Conservation (phyloP, 768 basidiomycete species). For the Pulveroboletus ravenelii region DNA sequence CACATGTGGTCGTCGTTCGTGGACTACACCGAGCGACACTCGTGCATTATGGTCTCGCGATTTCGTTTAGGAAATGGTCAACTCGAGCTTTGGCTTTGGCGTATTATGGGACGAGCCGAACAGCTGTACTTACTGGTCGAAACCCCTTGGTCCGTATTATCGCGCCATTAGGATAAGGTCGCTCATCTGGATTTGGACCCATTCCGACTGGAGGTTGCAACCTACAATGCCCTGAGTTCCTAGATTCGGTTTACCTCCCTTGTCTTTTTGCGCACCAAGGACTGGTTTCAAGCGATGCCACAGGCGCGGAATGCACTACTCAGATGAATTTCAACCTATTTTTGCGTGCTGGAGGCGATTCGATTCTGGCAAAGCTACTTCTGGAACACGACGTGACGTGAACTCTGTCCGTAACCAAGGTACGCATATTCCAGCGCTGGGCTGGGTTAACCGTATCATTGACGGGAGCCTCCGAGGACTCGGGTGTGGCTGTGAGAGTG, state of each 20-base stretch:
- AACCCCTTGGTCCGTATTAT: conserved; percentile 34
- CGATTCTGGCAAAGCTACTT: not conserved
- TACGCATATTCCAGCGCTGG: conserved; percentile 5
- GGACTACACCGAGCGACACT: conserved; percentile 27
- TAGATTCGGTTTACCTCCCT: conserved; percentile 2
- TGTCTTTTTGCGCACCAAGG: conserved; percentile 12
- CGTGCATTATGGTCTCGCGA: conserved; percentile 38
- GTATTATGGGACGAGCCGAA: conserved; percentile 35
- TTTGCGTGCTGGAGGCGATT: conserved; percentile 5
- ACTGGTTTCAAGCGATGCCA: conserved; percentile 8
- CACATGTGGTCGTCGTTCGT: conserved; percentile 33
- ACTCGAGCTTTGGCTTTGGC: conserved; percentile 35
- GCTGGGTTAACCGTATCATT: conserved; percentile 1
- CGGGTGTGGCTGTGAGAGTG: conserved; percentile 7
- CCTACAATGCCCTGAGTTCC: conserved; percentile 18
- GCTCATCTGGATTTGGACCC: conserved; percentile 24
- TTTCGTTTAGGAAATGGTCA: conserved; percentile 49
- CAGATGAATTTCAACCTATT: not conserved
- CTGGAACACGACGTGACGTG: not conserved
- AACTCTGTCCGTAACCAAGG: conserved; percentile 13
- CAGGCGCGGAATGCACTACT: conserved; percentile 3
- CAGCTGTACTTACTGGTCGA: conserved; percentile 38
- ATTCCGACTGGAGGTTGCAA: conserved; percentile 15
- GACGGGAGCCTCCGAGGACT: conserved; percentile 7
- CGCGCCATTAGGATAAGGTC: conserved; percentile 30